phyloP scores from a whole-genome alignment of 768 basidiomycete genomes.

The Hortiboletus flavorubellus region DNA sequence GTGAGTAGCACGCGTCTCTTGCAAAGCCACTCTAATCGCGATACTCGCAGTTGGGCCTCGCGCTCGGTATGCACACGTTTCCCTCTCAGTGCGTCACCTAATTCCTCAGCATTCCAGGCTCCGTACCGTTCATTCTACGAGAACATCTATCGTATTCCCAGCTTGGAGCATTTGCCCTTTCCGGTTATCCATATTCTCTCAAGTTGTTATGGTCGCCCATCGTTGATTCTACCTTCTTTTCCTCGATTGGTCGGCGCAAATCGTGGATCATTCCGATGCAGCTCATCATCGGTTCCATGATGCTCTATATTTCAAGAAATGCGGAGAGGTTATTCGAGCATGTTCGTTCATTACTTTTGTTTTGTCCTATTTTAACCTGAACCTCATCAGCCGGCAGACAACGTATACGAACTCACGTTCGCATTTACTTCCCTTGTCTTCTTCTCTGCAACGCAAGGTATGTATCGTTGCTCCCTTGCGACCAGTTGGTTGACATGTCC shows the following conservation, averaged over 20 bases:
- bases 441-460: slow-evolving; percentile 96
- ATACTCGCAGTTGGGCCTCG: slow-evolving; percentile 68
- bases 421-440: slow-evolving; percentile 89
- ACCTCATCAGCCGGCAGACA: slow-evolving; percentile 65
- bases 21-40: slow-evolving; percentile 7
- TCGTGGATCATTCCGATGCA: slow-evolving; percentile 99
- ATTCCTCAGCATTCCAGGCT: slow-evolving; percentile 50
- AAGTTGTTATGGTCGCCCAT: slow-evolving; percentile 98
- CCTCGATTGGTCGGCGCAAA: slow-evolving; percentile 87
- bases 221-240: slow-evolving; percentile 85
- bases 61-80: slow-evolving; percentile 56
- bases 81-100: neutral
- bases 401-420: slow-evolving; percentile 73
- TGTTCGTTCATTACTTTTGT: slow-evolving; percentile 39
- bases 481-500: slow-evolving; percentile 12
- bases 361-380: slow-evolving; percentile 10
- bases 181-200: slow-evolving; percentile 93
- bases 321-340: slow-evolving; percentile 75
- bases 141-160: slow-evolving; percentile 97
- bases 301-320: slow-evolving; percentile 74
- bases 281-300: slow-evolving; percentile 76
- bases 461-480: slow-evolving; percentile 12
- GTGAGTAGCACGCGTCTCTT: slow-evolving; percentile 44
- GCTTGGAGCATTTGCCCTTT: slow-evolving; percentile 89
- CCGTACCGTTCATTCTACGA: slow-evolving; percentile 93